These are phyloP conservation scores for Leucosporidium creatinivorum DNA, from an alignment of 768 basidiomycete genomes.

Conservation along the genomic window DNA sequence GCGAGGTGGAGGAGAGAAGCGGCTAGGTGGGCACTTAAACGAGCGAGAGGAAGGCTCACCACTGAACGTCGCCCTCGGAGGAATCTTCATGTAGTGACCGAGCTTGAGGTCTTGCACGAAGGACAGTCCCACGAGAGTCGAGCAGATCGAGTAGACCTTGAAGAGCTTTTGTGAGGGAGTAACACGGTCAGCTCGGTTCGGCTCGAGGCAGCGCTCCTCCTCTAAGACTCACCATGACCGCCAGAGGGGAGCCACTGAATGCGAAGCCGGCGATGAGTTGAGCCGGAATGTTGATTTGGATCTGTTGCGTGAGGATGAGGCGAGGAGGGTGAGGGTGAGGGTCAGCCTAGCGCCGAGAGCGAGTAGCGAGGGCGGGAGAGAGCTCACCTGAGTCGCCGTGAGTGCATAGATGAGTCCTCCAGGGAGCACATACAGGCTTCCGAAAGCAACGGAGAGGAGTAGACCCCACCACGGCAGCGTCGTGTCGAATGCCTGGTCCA, in stretches of 20 bases:
- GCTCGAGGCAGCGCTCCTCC: neutral
- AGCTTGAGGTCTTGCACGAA: constrained; percentile 80
- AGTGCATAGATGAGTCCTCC: constrained; percentile 87
- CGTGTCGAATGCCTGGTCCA: constrained; percentile 13
- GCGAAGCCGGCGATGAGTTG: constrained; percentile 86
- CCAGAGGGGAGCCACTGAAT: constrained; percentile 73
- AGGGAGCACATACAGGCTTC: constrained; percentile 75
- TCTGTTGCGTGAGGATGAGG: neutral
- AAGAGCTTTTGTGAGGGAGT: constrained; percentile 53
- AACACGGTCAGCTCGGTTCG: neutral
- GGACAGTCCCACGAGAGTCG: constrained; percentile 60
- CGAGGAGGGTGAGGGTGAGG: too few species aligned
- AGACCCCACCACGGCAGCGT: constrained; percentile 79
- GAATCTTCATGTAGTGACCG: constrained; percentile 94
- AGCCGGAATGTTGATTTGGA: constrained; percentile 65
- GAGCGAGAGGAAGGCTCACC: constrained; percentile 38
- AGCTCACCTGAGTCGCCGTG: constrained; percentile 60
- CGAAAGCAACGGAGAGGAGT: constrained; percentile 60
- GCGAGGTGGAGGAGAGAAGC: too few species aligned
- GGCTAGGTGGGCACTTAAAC: too few species aligned
- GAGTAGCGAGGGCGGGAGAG: neutral
- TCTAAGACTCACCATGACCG: constrained; percentile 58
- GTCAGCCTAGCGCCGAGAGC: too few species aligned
- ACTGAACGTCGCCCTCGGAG: constrained; percentile 77
- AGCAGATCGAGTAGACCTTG: constrained; percentile 80